Percentiles rank a stretch among this genome's conserved stretches.
Evolutionary conservation across 2,329 filamentous ascomycete species (phyloP).

Genomic region (Ambrosiella xylebori): DNA sequence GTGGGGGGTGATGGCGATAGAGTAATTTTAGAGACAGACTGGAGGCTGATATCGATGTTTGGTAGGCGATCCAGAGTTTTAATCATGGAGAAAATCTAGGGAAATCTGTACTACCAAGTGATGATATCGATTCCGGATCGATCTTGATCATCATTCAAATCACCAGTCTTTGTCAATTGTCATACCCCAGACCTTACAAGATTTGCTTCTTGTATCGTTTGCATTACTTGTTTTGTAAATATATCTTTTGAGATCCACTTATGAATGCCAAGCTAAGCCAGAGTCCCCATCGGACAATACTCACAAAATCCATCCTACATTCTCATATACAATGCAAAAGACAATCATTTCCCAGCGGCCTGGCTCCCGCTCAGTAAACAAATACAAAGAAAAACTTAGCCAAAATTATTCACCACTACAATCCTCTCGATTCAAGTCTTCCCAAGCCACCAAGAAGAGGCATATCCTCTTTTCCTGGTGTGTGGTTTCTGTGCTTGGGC

Average conservation of each 20-base stretch:
- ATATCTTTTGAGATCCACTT: too few species aligned
- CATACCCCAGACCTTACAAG: too few species aligned
- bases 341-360: background rate
- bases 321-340: background rate
- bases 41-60: background rate
- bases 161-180: too few species aligned
- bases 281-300: background rate
- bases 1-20: background rate
- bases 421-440: too few species aligned
- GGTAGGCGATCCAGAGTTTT: background rate
- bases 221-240: too few species aligned
- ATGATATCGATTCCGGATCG: background rate
- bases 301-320: background rate
- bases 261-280: background rate
- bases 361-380: background rate
- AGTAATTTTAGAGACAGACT: background rate
- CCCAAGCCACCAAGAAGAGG: too few species aligned
- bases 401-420: too few species aligned
- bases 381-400: background rate
- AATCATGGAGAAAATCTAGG: background rate
- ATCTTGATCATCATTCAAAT: too few species aligned
- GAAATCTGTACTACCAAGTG: background rate
- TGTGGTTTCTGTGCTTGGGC: background rate
- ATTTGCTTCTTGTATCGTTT: too few species aligned
- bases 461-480: background rate